phyloP scores from a whole-genome alignment of 2,329 filamentous ascomycete species.

The Hysterium pulicare region DNA sequence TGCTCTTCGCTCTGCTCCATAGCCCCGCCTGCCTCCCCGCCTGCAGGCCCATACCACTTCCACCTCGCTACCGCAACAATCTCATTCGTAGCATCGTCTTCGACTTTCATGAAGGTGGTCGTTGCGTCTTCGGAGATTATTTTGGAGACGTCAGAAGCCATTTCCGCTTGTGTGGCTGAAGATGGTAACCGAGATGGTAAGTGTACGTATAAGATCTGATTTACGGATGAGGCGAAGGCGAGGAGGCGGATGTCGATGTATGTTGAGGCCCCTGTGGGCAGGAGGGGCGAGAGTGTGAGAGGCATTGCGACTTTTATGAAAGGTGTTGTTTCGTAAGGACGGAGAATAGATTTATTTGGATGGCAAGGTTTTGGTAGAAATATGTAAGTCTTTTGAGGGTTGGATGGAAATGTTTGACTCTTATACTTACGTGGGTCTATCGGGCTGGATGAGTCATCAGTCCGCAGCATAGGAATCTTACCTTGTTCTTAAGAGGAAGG shows the following conservation, averaged over 20 bases:
- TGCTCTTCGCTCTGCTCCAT: conserved; percentile 26
- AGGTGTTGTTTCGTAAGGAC: too few relatives aligned
- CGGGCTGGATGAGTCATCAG: too few relatives aligned
- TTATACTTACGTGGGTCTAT: too few relatives aligned
- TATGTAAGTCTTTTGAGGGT: too few relatives aligned
- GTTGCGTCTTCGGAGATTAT: conserved; percentile 22
- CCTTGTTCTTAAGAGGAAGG: too few relatives aligned
- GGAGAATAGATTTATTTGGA: too few relatives aligned
- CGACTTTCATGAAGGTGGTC: conserved; percentile 27
- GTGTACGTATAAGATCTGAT: conserved; percentile 32
- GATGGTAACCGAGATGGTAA: conserved; percentile 22
- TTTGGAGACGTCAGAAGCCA: conserved; percentile 12
- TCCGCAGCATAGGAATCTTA: too few relatives aligned
- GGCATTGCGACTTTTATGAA: too few relatives aligned
- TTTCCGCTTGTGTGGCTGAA: conserved; percentile 18
- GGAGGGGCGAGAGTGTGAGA: conserved; percentile 25
- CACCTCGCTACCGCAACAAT: conserved; percentile 31
- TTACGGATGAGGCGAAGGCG: conserved; percentile 28
- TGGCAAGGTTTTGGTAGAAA: too few relatives aligned
- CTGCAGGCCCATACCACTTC: conserved; percentile 21
- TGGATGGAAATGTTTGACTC: too few relatives aligned
- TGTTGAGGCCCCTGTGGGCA: conserved; percentile 22
- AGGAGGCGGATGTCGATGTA: conserved; percentile 31
- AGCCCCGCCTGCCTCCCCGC: neutral
- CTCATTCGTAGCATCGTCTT: conserved; percentile 21